phyloP scores from a whole-genome alignment of 75 land plant species.

The Adiantum capillusveneris region DNA sequence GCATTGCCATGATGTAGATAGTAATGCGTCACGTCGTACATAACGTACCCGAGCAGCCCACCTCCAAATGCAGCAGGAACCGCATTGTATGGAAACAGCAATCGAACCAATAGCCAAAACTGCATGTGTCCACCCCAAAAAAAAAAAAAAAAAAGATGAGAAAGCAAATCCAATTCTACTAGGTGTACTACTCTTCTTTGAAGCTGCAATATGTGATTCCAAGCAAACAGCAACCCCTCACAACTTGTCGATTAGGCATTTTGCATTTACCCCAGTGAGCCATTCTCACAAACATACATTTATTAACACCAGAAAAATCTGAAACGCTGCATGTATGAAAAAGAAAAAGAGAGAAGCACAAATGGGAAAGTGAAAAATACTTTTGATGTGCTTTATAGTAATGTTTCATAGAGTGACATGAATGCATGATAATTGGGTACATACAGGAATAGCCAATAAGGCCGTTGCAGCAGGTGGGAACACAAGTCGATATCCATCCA shows the following conservation, averaged over 20 bases:
- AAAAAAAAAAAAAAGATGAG: too few relatives aligned
- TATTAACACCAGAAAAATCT: too few relatives aligned
- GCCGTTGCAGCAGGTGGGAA: conserved; percentile 96
- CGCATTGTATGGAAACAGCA: conserved; percentile 31
- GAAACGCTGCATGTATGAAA: too few relatives aligned
- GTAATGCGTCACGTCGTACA: conserved; percentile 90
- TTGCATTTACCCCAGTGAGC: too few relatives aligned
- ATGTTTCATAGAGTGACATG: too few relatives aligned
- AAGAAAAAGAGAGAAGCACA: too few relatives aligned
- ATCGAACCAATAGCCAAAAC: conserved; percentile 58
- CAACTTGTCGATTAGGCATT: too few relatives aligned
- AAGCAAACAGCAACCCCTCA: too few relatives aligned
- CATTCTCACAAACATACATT: too few relatives aligned
- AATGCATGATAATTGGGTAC: neutral
- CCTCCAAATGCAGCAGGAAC: conserved; percentile 84
- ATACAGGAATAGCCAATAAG: conserved; percentile 57
- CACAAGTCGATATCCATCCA: conserved; percentile 92
- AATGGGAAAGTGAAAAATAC: neutral
- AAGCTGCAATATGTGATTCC: too few relatives aligned
- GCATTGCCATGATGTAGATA: conserved; percentile 92
- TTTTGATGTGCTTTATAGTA: neutral
- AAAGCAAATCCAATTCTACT: too few relatives aligned
- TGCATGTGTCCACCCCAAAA: conserved; percentile 11
- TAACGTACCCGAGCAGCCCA: conserved; percentile 74
- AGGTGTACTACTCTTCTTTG: too few relatives aligned